Conservation (phyloP, 257 asterid genomes). For the Lithospermum erythrorhizon region DNA sequence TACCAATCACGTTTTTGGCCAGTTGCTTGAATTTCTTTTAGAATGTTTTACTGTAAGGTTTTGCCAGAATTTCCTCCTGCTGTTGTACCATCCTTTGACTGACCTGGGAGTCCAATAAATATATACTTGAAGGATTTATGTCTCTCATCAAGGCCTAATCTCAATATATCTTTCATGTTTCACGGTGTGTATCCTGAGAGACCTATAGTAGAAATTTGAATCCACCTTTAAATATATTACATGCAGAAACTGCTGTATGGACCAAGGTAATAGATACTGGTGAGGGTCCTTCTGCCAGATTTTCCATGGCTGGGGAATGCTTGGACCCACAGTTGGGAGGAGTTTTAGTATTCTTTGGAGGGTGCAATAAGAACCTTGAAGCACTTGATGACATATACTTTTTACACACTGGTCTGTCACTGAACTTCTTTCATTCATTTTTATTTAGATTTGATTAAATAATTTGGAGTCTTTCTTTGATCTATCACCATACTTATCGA, state of each 20-base stretch:
- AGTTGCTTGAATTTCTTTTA: no score
- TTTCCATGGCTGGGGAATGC: conserved; percentile 89
- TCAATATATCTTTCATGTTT: not conserved
- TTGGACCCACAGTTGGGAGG: conserved; percentile 87
- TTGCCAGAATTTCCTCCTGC: no score
- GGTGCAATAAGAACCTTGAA: conserved; percentile 93
- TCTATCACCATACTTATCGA: not conserved
- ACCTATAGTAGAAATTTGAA: not conserved
- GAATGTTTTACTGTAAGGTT: no score
- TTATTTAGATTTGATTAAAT: conserved; percentile 4
- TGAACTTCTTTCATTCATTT: conserved; percentile 2
- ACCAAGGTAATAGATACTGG: conserved; percentile 52
- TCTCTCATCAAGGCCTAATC: not conserved
- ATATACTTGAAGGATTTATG: not conserved
- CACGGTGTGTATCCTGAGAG: not conserved
- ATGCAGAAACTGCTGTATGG: conserved; percentile 75
- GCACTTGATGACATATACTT: conserved; percentile 82
- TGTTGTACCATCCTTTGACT: not conserved
- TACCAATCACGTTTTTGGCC: no score
- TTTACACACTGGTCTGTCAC: conserved; percentile 67
- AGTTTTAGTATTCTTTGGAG: conserved; percentile 75
- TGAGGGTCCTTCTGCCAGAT: conserved; percentile 84
- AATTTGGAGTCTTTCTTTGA: not conserved
- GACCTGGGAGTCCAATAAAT: not conserved
- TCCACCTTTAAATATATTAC: not conserved